Evolutionary conservation across 805 yeast genomes (phyloP), one percentile per base, ranked within the genome.

Genomic region (Monosporozyma solicola): DNA sequence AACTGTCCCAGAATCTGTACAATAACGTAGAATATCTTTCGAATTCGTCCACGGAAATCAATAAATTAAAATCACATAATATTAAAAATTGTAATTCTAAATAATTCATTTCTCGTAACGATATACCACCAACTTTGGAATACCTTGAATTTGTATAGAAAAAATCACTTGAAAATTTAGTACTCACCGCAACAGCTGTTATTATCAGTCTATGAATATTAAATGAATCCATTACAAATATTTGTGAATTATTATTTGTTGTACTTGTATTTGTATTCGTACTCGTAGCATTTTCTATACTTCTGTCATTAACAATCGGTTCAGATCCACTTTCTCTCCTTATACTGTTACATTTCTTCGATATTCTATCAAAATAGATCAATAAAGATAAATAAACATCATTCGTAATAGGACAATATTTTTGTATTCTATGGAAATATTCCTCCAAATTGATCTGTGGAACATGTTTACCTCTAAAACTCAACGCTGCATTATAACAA

Each of bases 331-430:
- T 32, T 25, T 41, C 31, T 22, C 44, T 44, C 31, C n/a, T 7
- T 35, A 44, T 49, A 55, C 57, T 61, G 51, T 67, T 66, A 57
- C 67, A 62, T 56, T 87, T 78, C 63, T 87, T 87, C 20, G 96
- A 94, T 47, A 92, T 89, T 57, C 98, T 74, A 70, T 94, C 99
- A 72, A 94, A 90, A 68, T 94, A 94, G 32, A 94, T 97, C 61
- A 94, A 75, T 37, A 94, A 72, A 41, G 96, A 84, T 48, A 94
- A 72, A 68, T 91, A 94, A 35, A 94, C 98, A 67, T 94, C 98
- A 69, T 92, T 92, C 2, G 99, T 91, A n/a, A 94, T 94, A 0
- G 99, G 98, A 68, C 99, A 94, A 71, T 94, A 94, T 70, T 92
- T 92, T 66, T 92, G 80, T 31, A 94, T 92, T 64, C 99, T 82